phyloP scores from a whole-genome alignment of 1,284 basidiomycete species.

The Cryptococcus amylolentus region DNA sequence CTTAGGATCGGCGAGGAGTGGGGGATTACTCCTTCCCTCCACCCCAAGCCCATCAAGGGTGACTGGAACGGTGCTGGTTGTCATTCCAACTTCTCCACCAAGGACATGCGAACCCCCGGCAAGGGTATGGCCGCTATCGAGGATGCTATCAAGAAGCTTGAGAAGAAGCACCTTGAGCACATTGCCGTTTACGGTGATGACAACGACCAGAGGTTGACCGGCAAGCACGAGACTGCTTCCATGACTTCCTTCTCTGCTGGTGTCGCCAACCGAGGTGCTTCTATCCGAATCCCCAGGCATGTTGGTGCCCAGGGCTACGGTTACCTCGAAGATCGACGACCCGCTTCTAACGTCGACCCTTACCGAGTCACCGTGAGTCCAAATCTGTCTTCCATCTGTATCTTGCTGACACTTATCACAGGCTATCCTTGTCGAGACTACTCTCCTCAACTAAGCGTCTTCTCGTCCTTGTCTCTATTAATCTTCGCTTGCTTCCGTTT shows the following conservation, averaged over 20 bases:
- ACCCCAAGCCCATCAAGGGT: slow-evolving; percentile 95
- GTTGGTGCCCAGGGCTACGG: slow-evolving; percentile 89
- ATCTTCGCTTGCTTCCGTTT: background rate
- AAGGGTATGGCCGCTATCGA: slow-evolving; percentile 89
- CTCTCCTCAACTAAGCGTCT: slow-evolving; percentile 49
- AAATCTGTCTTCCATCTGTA: slow-evolving; percentile 11
- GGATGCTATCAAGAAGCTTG: slow-evolving; percentile 84
- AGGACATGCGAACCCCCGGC: slow-evolving; percentile 84
- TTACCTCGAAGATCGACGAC: slow-evolving; percentile 94
- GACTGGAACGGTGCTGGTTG: slow-evolving; percentile 99
- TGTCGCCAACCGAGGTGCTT: slow-evolving; percentile 95
- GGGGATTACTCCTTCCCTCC: slow-evolving; percentile 91
- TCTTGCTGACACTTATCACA: slow-evolving; percentile 32
- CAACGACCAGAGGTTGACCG: slow-evolving; percentile 90
- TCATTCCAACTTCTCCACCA: slow-evolving; percentile 92
- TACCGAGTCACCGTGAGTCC: slow-evolving; percentile 64
- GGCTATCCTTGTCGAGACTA: slow-evolving; percentile 89
- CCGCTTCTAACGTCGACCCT: slow-evolving; percentile 95
- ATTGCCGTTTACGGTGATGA: slow-evolving; percentile 96
- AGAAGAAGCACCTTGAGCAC: slow-evolving; percentile 80
- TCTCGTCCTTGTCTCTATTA: background rate
- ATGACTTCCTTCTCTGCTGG: slow-evolving; percentile 90
- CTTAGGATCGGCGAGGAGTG: slow-evolving; percentile 95
- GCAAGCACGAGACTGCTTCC: slow-evolving; percentile 91
- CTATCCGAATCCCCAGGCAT: slow-evolving; percentile 76